Percentiles rank a stretch among this genome's conserved stretches.
phyloP scores from a whole-genome alignment of 2,329 filamentous ascomycete species.

The Cyanodermella asteris region DNA sequence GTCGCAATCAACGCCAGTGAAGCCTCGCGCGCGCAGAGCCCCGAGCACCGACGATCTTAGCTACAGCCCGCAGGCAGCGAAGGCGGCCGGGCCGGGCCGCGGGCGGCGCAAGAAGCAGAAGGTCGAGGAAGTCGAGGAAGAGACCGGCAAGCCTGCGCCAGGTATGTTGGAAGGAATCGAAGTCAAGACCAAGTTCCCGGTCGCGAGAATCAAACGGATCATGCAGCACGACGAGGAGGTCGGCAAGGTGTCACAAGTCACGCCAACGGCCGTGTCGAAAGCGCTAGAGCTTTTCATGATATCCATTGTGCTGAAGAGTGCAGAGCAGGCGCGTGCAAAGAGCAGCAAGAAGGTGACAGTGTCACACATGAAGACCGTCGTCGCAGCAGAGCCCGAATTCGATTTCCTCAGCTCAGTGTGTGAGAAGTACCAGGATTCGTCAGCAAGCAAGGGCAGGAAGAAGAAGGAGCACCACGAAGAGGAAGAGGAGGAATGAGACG shows the following conservation, averaged over 20 bases:
- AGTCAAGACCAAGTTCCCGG: conserved; percentile 89
- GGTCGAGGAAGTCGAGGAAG: conserved; percentile 9
- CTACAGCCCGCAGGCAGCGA: conserved; percentile 8
- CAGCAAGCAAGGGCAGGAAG: conserved; percentile 17
- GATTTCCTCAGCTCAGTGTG: conserved; percentile 89
- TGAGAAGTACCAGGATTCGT: conserved; percentile 52
- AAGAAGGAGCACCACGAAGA: conserved; percentile 24
- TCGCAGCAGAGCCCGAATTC: conserved; percentile 74
- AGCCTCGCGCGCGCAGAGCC: conserved; percentile 7
- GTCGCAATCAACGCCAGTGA: conserved; percentile 7
- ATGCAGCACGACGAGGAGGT: conserved; percentile 99
- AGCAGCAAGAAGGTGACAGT: conserved; percentile 79
- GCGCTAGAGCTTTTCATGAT: conserved; percentile 97
- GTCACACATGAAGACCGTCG: conserved; percentile 74
- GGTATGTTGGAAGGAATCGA: conserved; percentile 34
- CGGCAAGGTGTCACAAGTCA: conserved; percentile 93
- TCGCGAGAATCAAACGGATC: conserved; percentile 91
- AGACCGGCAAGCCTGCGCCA: conserved; percentile 15
- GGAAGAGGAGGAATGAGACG: conserved; percentile 22
- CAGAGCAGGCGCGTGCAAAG: conserved; percentile 59
- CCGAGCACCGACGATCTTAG: conserved; percentile 4
- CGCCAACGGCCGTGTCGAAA: conserved; percentile 84
- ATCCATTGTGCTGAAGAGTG: conserved; percentile 69
- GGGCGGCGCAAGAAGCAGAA: conserved; percentile 6
- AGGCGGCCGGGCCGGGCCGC: conserved; percentile 11